Percentiles rank a stretch among this genome's conserved stretches.
phyloP scores from a whole-genome alignment of 1,139 yeast genomes.

The Yamadazyma pseudoaaseri region DNA sequence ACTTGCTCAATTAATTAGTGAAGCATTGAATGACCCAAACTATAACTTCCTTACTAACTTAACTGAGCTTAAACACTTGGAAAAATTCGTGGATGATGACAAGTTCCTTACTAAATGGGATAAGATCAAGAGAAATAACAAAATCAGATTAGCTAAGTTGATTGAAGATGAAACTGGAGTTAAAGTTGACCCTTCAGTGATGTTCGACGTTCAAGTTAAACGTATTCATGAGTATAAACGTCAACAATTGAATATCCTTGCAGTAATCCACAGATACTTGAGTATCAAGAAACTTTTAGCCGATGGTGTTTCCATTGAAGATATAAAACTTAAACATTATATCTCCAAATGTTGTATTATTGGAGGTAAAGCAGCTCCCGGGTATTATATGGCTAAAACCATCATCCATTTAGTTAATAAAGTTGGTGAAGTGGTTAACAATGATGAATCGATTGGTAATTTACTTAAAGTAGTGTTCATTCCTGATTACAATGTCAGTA shows the following conservation, averaged over 20 bases:
- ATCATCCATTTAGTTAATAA: conserved; percentile 82
- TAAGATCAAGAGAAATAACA: conserved; percentile 67
- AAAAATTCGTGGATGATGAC: conserved; percentile 63
- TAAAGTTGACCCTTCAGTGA: conserved; percentile 68
- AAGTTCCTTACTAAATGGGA: conserved; percentile 73
- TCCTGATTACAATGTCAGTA: conserved; percentile 91
- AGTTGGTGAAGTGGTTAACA: conserved; percentile 78
- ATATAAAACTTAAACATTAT: conserved; percentile 58
- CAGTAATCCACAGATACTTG: conserved; percentile 81
- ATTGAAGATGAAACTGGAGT: conserved; percentile 67
- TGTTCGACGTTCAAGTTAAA: conserved; percentile 91
- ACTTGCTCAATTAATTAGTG: conserved; percentile 68
- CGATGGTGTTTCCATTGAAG: conserved; percentile 45
- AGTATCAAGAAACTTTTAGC: conserved; percentile 66
- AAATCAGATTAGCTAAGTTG: conserved; percentile 65
- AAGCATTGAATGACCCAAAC: conserved; percentile 61
- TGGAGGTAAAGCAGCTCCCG: conserved; percentile 97
- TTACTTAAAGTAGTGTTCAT: conserved; percentile 82
- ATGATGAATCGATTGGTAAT: conserved; percentile 71
- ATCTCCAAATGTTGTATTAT: conserved; percentile 78
- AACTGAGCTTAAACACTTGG: conserved; percentile 65
- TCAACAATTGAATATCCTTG: conserved; percentile 89
- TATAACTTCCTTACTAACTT: conserved; percentile 71
- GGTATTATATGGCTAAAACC: conserved; percentile 91
- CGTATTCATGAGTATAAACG: conserved; percentile 95